Conservation (phyloP, 345 rosid species). For the Rubroshorea leprosula region DNA sequence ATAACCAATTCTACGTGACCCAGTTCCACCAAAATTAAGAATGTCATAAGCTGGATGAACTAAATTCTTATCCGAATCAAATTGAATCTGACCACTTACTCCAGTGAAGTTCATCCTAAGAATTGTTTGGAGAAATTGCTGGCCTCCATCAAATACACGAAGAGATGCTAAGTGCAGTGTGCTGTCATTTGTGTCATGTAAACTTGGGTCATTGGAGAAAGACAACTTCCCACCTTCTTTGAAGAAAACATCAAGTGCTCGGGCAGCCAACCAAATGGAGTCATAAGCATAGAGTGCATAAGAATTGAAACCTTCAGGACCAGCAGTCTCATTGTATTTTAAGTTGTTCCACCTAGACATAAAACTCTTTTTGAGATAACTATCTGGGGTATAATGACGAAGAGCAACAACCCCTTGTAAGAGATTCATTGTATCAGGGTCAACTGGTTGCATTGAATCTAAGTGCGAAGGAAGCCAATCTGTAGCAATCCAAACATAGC, state of each 20-base stretch:
- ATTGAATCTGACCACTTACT: constrained; percentile 55
- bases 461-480: constrained; percentile 86
- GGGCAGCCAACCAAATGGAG: constrained; percentile 89
- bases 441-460: constrained; percentile 49
- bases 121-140: constrained; percentile 52
- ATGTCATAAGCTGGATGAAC: constrained; percentile 67
- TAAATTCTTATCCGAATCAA: constrained; percentile 50
- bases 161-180: constrained; percentile 50
- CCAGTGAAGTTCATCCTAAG: constrained; percentile 63
- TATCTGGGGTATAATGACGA: constrained; percentile 75
- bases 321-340: constrained; percentile 27
- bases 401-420: constrained; percentile 87
- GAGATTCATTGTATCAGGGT: constrained; percentile 41
- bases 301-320: constrained; percentile 47
- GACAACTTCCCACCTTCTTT: constrained; percentile 55
- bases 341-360: constrained; percentile 49
- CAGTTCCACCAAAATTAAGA: constrained; percentile 64
- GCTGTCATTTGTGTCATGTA: constrained; percentile 42
- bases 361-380: constrained; percentile 42
- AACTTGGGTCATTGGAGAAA: constrained; percentile 56
- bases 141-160: constrained; percentile 62
- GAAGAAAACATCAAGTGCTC: constrained; percentile 61
- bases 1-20: constrained; percentile 65
- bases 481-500: constrained; percentile 94
- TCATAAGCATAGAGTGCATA: constrained; percentile 88